Evolutionary conservation across 192 early-diverging fungal species (phyloP), one percentile per base, ranked within the genome.

Genomic region (Rhizophagus prolifer): DNA sequence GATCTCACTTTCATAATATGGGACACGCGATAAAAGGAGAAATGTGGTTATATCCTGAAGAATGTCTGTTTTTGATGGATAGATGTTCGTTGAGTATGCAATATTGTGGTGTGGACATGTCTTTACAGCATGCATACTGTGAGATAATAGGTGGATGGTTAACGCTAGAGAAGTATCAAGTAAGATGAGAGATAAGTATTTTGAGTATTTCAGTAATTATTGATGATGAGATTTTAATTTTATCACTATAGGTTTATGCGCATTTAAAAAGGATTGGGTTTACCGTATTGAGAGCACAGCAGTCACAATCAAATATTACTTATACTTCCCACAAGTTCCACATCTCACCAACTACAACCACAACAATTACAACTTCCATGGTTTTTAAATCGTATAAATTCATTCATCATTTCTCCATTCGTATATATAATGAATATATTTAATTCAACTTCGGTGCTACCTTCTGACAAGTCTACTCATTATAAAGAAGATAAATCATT

Each of bases 181-280:
- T 78, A 59, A 34, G 69, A n/a, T 50, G 14, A 26, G 19, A 62
- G 14, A 60, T 25, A 58, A 25, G 21, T 0, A 72, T 61, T 25
- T 14, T 9, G 64, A 23, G 0, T 74, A 3, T 25, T 34, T 4
- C 4, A 64, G 36, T 23, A 26, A 76, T 50, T 36, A 38, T 76
- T 58, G 47, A 54, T 76, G 23, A 14, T 47, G 54, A 25, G 34
- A 77, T 6, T 1, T 61, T 9, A 72, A 44, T 31, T 38, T 31
- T 68, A 64, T n/a, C 73, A 81, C 79, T 76, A 12, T 30, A 82
- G 65, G 78, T 80, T 1, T 88, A 86, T 74, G 80, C 84, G 1
- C 85, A 86, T 83, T 77, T 88, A 4, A 88, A 88, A 72, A 81
- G 86, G 46, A 76, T 86, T 19, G 87, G 87, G 4, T 88, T 82